Evolutionary conservation across 73 alveolate genomes (phyloP), one percentile per base, ranked within the genome.

Genomic region (Paraurostyla sp.): DNA sequence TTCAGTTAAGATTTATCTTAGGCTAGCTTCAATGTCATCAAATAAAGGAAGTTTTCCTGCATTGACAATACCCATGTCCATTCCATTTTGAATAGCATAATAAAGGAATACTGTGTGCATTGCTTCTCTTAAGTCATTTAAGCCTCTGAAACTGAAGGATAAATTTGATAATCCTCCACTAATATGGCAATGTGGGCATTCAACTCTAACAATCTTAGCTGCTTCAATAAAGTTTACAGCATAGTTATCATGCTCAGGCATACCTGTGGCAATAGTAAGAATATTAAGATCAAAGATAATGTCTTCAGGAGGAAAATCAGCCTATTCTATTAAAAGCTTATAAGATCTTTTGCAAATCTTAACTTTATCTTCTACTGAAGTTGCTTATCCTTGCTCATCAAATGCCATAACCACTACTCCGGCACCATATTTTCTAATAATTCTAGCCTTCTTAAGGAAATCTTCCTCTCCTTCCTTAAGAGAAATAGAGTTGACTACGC

Each of bases 381-480:
- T 92, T 0, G 99, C 99, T 83, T 95, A 96, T 27, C 99, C 99
- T 43, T 69, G 81, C 81, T 95, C 99, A 38, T 95, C 99, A 89
- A 95, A 95, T 13, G 99, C 99, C 99, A 95, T 95, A 54, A 95
- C 95, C 3, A 95, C 94, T n/a, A 94, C 99, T 11, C 96, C 95
- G 0, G 98, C 97, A 11, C 99, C 99, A 35, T 93, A 91, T 69
- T 89, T 91, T 76, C 30, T 43, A 62, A 94, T 75, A 0, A 43
- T 69, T 76, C 56, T 80, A 3, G 99, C 99, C 18, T 90, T 90
- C 13, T 32, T 33, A 23, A 93, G 18, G 92, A 95, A 93, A 71
- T 88, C 95, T 71, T 91, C 96, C 84, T 95, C 97, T 52, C 99
- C 99, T 22, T 92, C 96, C 85, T 95, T 95, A 57, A 95, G 81